Evolutionary conservation across 31 red algal genomes (phyloP), one percentile per base, ranked within the genome.

Genomic region (Odonthalia washingtoniensis): DNA sequence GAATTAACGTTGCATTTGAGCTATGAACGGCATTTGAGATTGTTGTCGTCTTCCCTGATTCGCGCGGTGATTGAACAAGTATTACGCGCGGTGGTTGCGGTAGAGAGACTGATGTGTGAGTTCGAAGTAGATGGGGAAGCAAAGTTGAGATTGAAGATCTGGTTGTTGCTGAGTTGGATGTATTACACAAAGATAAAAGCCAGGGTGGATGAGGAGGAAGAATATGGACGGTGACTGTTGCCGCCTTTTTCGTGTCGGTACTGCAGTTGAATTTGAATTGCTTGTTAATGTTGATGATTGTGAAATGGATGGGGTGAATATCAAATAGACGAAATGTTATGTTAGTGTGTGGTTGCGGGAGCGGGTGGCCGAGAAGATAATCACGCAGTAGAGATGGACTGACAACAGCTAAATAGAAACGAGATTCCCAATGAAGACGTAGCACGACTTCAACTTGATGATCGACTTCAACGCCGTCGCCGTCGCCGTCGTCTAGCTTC

Each of bases 371-470:
- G n/a, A 76, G 44, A 49, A 76, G 46, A 37, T 67, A 65, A 42
- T 77, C 66, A 70, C 84, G 80, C 26, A 83, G 64, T 26, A 68
- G 72, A 24, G 84, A 41, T 34, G 39, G 57, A 61, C 73, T 78
- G 26, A 74, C 31, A 37, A 61, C 70, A 27, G 69, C 46, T 43
- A 14, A 72, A 27, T 53, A 44, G 27, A 41, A 26, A 16, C 84
- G 73, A 18, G 74, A 77, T 4, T 70, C 14, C 85, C 75, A 77
- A 12, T 42, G 64, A 16, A 70, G 62, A 6, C 85, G 53, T 5
- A 69, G 45, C n/a, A 62, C 74, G n/a, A n/a, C n/a, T n/a, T n/a
- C n/a, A n/a, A n/a, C n/a, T n/a, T n/a, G n/a, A n/a, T n/a, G n/a
- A n/a, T n/a, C n/a, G n/a, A n/a, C n/a, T n/a, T n/a, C n/a, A n/a